Evolutionary conservation across 2,329 filamentous ascomycete genomes (phyloP).

Genomic region (Dactylellina sp.): DNA sequence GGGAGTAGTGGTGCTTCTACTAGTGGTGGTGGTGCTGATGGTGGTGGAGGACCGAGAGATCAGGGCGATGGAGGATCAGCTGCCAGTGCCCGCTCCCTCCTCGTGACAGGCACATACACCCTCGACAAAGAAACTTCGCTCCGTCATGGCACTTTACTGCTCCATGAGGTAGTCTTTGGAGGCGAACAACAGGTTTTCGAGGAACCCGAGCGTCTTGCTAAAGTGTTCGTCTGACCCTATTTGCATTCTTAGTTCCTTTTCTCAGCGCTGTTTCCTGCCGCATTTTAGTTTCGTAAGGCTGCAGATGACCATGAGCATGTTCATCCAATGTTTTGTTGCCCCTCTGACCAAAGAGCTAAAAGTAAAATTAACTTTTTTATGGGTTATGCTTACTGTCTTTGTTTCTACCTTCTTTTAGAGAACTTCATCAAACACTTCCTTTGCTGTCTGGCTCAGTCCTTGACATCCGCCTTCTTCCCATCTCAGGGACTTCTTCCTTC

Average conservation of each 20-base stretch:
- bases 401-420: constrained; percentile 12
- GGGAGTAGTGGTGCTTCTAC: neutral
- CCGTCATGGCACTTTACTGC: constrained; percentile 42
- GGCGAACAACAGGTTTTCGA: neutral
- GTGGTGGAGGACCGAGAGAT: constrained; percentile 18
- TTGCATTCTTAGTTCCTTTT: neutral
- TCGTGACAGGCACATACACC: constrained; percentile 57
- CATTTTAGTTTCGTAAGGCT: constrained; percentile 30
- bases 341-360: too few species aligned
- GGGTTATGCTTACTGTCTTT: neutral
- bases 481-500: constrained; percentile 8
- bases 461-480: constrained; percentile 35
- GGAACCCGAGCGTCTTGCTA: neutral
- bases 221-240: constrained; percentile 49
- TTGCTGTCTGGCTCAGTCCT: constrained; percentile 45
- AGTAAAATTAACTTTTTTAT: neutral
- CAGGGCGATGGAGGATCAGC: constrained; percentile 43
- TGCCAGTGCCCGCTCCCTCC: constrained; percentile 34
- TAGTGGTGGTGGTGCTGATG: constrained; percentile 4
- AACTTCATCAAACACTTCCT: constrained; percentile 16
- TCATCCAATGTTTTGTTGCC: constrained; percentile 14
- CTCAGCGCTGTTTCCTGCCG: neutral
- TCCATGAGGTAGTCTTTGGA: constrained; percentile 36
- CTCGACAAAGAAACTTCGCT: constrained; percentile 53
- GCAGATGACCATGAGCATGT: constrained; percentile 37